These are phyloP conservation scores for Penicillium sp. DNA, from an alignment of 2,329 filamentous ascomycete genomes.

Conservation along the genomic window DNA sequence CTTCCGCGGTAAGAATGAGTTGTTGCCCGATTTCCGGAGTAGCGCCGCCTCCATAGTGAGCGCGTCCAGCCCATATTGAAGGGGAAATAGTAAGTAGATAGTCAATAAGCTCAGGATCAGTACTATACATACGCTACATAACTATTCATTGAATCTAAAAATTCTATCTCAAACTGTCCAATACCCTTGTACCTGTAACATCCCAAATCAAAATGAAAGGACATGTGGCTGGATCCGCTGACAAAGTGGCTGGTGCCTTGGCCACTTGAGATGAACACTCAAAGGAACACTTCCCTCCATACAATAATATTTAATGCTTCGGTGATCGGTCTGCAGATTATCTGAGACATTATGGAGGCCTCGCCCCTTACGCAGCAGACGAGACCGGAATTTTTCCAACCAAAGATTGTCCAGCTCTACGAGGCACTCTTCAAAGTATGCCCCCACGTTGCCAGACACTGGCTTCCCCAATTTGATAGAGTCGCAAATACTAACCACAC, in stretches of 20 bases:
- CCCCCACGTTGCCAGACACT: slow-evolving; percentile 4
- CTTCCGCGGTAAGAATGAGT: not conserved
- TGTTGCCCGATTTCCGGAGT: slow-evolving; percentile 13
- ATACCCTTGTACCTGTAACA: not conserved
- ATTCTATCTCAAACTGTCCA: not conserved
- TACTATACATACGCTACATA: not conserved
- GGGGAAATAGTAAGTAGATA: not conserved
- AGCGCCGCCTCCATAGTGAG: not conserved
- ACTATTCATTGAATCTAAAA: not conserved
- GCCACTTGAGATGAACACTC: slow-evolving; percentile 9
- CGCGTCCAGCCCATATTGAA: not conserved
- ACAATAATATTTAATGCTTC: slow-evolving; percentile 15
- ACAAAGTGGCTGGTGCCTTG: slow-evolving; percentile 29
- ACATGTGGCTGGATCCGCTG: slow-evolving; percentile 31
- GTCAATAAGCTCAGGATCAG: not conserved
- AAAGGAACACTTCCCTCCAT: slow-evolving; percentile 4
- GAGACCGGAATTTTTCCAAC: slow-evolving; percentile 86
- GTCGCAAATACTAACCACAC: slow-evolving; percentile 24
- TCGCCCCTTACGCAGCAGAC: slow-evolving; percentile 93
- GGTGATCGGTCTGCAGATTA: slow-evolving; percentile 22
- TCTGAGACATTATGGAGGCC: slow-evolving; percentile 64
- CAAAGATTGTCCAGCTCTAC: slow-evolving; percentile 91
- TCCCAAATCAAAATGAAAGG: slow-evolving; percentile 13
- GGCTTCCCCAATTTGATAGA: not conserved
- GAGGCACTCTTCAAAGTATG: slow-evolving; percentile 70